Evolutionary conservation across 2,329 filamentous ascomycete species (phyloP), one percentile per base, ranked within the genome.

Genomic region (Penicillium concentricum): DNA sequence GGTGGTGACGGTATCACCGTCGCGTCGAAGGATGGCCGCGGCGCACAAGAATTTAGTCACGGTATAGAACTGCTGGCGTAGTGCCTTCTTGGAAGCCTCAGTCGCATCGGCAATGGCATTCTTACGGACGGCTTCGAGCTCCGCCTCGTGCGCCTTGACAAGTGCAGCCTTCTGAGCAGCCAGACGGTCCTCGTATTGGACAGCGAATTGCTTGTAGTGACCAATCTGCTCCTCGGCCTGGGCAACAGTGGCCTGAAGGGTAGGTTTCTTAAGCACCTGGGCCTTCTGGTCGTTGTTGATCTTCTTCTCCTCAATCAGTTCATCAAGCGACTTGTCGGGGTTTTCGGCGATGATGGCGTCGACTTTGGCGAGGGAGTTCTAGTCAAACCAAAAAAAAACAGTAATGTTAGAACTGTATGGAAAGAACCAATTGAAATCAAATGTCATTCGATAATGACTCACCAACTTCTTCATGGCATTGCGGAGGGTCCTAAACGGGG

Each of bases 391-490:
- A 32, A 46, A 22, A 46, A 38, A 37, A 30, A 58, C 39, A 28
- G 53, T 57, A 73, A 67, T 20, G 52, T 65, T 47, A 66, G 60
- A 59, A 32, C 45, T 28, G 7, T 16, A 12, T n/a, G 30, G 53
- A 54, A 18, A 18, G 15, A 42, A 9, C 13, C 10, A 51, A 24
- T 42, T 34, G 44, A 24, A 46, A 22, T 18, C 8, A 12, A 34
- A n/a, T 20, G 12, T 6, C 43, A 34, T 24, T 35, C 9, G 9
- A 30, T 15, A 26, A 12, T 18, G 38, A 30, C 89, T 79, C 78
- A 96, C 91, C 69, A 97, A 87, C 79, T 97, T 97, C 84, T 97
- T 97, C 81, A 87, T 89, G 70, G 94, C 80, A 76, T 94, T 96
- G 71, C 93, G 92, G 68, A 97, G 90, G 76, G 86, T 91, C 82